Evolutionary conservation across 352 stramenopile genomes (phyloP), one percentile per base, ranked within the genome.

Genomic region (Globisporangium spinosum): DNA sequence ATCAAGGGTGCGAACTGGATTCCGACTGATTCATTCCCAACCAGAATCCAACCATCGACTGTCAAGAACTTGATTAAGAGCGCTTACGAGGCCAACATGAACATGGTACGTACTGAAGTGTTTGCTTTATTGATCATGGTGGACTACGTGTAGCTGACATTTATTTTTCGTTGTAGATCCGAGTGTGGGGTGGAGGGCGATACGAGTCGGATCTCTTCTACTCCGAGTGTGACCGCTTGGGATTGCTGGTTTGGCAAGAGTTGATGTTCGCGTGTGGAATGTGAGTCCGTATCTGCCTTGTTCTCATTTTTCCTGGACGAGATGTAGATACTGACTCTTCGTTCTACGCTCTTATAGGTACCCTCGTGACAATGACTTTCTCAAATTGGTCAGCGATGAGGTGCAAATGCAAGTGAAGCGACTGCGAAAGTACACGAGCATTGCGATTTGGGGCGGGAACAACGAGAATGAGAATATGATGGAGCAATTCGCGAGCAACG

Each of bases 381-480:
- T 96, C 1, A 9, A 78, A 0, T 81, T 81, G 38, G 83, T 87
- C 1, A 49, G 72, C 9, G 29, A 70, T 9, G 90, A 97, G 72
- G 76, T 97, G 15, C 23, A 38, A 10, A 80, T 79, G 67, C 85
- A 96, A 68, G 79, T 92, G 8, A 67, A 64, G 1, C 78, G 90
- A 0, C 68, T 97, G 62, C 75, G 77, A 34, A 87, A 90, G 66
- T 93, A 83, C 70, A 89, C 89, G 27, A 95, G 83, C 62, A 87
- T 97, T 62, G 83, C 86, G 9, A 91, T 97, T 20, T 97, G 90
- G 90, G 87, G 89, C 12, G 90, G 85, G 34, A 97, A 97, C 78
- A 97, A 97, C 70, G 90, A 97, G 68, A 96, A 96, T 72, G 85
- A 94, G 68, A 88, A 85, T 65, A 93, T 94, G 78, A 90, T 94